phyloP scores from a whole-genome alignment of 106 monocot genomes.

The Acanthochlamys bracteata region DNA sequence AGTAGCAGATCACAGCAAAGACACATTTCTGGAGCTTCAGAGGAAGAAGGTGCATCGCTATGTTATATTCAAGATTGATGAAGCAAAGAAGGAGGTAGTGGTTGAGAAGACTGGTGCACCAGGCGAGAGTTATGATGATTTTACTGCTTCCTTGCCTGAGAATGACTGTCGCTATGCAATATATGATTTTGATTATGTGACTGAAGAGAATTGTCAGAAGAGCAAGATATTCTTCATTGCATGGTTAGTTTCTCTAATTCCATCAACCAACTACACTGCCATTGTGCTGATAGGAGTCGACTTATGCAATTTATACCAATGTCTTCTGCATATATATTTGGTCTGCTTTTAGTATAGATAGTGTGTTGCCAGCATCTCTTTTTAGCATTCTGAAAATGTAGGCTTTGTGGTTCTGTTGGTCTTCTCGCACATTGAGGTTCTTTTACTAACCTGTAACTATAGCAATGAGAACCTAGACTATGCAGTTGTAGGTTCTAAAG shows the following conservation, averaged over 20 bases:
- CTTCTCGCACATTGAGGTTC: no score
- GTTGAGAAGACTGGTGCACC: slow-evolving; percentile 29
- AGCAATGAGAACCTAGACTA: no score
- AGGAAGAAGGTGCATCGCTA: slow-evolving; percentile 28
- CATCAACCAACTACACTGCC: no score
- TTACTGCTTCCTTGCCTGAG: slow-evolving; percentile 23
- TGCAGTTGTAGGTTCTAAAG: no score
- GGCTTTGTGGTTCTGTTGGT: no score
- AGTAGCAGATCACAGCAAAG: slow-evolving; percentile 26
- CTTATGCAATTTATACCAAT: no score
- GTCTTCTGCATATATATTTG: no score
- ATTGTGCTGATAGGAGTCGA: no score
- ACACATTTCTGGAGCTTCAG: slow-evolving; percentile 21
- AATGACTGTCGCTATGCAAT: slow-evolving; percentile 34
- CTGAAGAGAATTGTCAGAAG: slow-evolving; percentile 31
- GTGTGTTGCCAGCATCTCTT: no score
- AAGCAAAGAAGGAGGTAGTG: slow-evolving; percentile 26
- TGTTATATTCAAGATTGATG: slow-evolving; percentile 33
- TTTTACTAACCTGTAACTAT: no score
- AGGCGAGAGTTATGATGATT: slow-evolving; percentile 27
- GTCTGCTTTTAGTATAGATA: no score
- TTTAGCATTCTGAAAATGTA: no score
- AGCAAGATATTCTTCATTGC: slow-evolving; percentile 36
- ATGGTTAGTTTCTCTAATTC: slow-evolving; percentile 13
- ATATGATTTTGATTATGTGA: slow-evolving; percentile 32